A percentile compares a stretch with the other conserved stretches of the same genome.
These are phyloP conservation scores for Niebla homalea DNA, from an alignment of 495 filamentous ascomycete genomes.

Conservation along the genomic window DNA sequence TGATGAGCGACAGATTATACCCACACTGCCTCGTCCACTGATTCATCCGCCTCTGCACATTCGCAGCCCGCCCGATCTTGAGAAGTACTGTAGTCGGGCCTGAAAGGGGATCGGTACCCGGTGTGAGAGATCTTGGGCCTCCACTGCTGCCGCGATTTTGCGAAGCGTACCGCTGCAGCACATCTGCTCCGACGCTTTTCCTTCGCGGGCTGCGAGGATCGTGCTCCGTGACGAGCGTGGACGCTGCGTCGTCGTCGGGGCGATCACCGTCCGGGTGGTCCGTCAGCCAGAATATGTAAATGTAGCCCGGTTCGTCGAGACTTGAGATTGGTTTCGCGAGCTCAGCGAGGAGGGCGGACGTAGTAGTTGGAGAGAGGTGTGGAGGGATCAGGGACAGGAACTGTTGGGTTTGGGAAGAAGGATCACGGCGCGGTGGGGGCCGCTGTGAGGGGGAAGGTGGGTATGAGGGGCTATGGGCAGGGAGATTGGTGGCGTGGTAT, in stretches of 20 bases:
- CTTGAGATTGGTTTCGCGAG: slow-evolving; percentile 69
- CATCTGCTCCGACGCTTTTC: slow-evolving; percentile 47
- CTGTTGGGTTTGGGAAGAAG: slow-evolving; percentile 32
- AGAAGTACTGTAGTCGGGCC: slow-evolving; percentile 52
- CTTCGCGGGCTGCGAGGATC: slow-evolving; percentile 28
- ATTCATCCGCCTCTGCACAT: slow-evolving; percentile 80
- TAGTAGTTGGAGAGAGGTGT: slow-evolving; percentile 47
- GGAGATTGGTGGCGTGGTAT: slow-evolving; percentile 8
- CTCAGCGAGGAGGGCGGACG: slow-evolving; percentile 54
- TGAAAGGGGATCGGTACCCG: slow-evolving; percentile 19
- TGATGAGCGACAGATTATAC: slow-evolving; percentile 69
- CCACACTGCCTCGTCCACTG: slow-evolving; percentile 91
- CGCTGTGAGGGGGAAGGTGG: neutral
- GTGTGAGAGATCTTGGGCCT: neutral
- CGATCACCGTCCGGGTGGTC: slow-evolving; percentile 21
- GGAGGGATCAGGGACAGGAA: slow-evolving; percentile 55
- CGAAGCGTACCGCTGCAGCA: slow-evolving; percentile 43
- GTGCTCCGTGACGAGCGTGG: slow-evolving; percentile 37
- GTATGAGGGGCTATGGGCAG: neutral
- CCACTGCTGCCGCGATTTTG: neutral
- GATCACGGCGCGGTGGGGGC: slow-evolving; percentile 25
- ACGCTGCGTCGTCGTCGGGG: slow-evolving; percentile 44
- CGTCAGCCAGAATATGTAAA: slow-evolving; percentile 94
- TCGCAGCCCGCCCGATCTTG: slow-evolving; percentile 84
- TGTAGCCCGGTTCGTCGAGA: slow-evolving; percentile 60